These are phyloP conservation scores for Colletotrichum trifolii DNA, from an alignment of 2,329 filamentous ascomycete genomes.

Conservation along the genomic window DNA sequence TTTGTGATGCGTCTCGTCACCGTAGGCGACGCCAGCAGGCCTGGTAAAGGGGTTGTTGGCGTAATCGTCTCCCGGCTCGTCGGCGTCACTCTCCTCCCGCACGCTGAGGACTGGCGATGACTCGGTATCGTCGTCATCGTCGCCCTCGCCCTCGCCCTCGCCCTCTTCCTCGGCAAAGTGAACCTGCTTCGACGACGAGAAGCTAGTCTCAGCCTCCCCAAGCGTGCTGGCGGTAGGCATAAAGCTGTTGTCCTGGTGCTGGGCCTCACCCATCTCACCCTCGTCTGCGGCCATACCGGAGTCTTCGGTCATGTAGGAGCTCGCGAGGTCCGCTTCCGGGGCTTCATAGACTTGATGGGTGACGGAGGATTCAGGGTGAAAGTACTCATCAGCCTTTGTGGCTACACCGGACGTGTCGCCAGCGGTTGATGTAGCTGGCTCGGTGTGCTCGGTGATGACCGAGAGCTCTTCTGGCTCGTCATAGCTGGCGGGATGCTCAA, in stretches of 20 bases:
- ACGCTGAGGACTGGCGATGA: constrained; percentile 30
- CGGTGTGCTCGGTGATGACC: constrained; percentile 21
- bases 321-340: constrained; percentile 9
- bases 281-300: constrained; percentile 8
- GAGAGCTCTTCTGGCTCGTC: constrained; percentile 10
- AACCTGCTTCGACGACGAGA: constrained; percentile 1
- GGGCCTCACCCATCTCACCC: constrained; percentile 1
- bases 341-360: constrained; percentile 14
- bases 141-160: not conserved
- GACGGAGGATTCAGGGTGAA: not conserved
- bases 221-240: not conserved
- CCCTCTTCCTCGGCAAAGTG: constrained; percentile 2
- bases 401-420: constrained; percentile 1
- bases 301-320: constrained; percentile 20
- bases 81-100: constrained; percentile 7
- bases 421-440: constrained; percentile 2
- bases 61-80: not conserved
- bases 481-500: not conserved
- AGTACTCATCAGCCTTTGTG: not conserved
- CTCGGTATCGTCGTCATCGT: not conserved
- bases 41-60: constrained; percentile 23
- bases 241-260: not conserved
- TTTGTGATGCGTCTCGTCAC: not conserved
- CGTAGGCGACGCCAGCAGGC: not conserved
- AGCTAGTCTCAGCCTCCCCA: not conserved